Percentiles rank a stretch among this genome's conserved stretches.
These are phyloP conservation scores for Coniochaeta prunicola DNA, from an alignment of 2,329 filamentous ascomycete genomes.

Conservation along the genomic window DNA sequence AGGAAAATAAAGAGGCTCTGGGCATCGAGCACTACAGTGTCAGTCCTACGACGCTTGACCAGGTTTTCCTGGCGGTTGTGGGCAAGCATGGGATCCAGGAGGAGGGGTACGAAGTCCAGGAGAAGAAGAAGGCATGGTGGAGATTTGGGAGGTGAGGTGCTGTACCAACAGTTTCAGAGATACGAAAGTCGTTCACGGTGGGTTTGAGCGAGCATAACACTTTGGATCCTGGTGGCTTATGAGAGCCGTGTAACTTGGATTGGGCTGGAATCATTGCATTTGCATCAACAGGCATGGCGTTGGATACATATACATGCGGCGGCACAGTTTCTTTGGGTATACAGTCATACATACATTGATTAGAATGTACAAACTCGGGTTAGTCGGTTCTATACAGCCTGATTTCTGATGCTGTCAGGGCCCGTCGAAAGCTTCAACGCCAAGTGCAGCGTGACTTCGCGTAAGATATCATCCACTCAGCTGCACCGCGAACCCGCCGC, in stretches of 20 bases:
- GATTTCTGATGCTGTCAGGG: neutral
- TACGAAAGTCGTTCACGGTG: neutral
- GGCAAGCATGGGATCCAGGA: conserved; percentile 72
- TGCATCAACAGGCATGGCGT: neutral
- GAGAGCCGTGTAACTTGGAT: neutral
- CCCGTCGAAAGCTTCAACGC: neutral
- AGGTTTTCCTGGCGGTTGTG: conserved; percentile 84
- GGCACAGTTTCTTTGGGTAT: neutral
- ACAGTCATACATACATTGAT: neutral
- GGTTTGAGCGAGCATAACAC: neutral
- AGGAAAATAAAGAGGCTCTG: conserved; percentile 59
- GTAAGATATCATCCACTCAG: too few relatives aligned
- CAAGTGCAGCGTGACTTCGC: neutral
- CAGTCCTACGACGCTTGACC: conserved; percentile 78
- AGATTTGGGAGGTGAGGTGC: conserved; percentile 4
- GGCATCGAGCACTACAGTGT: conserved; percentile 84
- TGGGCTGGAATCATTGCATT: neutral
- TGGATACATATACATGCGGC: neutral
- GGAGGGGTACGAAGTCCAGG: conserved; percentile 48
- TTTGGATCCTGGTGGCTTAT: neutral
- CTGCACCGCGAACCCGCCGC: too few relatives aligned
- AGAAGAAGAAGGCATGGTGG: conserved; percentile 11
- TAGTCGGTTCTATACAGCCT: too few relatives aligned
- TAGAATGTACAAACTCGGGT: neutral
- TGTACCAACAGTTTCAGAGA: too few relatives aligned